Evolutionary conservation across 1,284 basidiomycete genomes (phyloP).

Genomic region (Earliella scabrosa): DNA sequence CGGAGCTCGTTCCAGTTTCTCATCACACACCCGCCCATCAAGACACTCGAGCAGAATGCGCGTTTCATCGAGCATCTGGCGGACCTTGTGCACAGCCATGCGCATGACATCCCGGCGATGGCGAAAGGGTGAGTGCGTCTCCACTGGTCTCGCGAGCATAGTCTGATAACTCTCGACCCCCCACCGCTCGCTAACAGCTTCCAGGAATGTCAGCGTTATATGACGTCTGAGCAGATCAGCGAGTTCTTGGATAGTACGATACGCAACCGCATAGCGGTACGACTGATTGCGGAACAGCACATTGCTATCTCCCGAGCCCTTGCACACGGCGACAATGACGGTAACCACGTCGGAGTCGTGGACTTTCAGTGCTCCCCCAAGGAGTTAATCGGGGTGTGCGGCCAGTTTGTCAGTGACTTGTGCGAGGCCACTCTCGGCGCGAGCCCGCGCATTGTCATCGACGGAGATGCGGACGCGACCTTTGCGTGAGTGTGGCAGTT

Average conservation of each 20-base stretch:
- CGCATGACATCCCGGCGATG: slow-evolving; percentile 88
- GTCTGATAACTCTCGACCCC: neutral
- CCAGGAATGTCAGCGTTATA: slow-evolving; percentile 85
- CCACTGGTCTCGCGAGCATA: neutral
- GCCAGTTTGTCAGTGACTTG: slow-evolving; percentile 81
- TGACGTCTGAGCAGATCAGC: slow-evolving; percentile 78
- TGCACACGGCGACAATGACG: slow-evolving; percentile 34
- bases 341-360: slow-evolving; percentile 64
- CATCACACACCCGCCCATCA: slow-evolving; percentile 71
- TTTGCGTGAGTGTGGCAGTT: slow-evolving; percentile 75
- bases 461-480: slow-evolving; percentile 71
- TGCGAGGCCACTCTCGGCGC: slow-evolving; percentile 87
- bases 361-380: slow-evolving; percentile 71
- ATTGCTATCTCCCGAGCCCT: slow-evolving; percentile 79
- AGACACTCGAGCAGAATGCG: slow-evolving; percentile 71
- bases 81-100: slow-evolving; percentile 76
- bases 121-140: slow-evolving; percentile 74
- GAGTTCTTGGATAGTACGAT: slow-evolving; percentile 86
- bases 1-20: slow-evolving; percentile 76
- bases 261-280: slow-evolving; percentile 85
- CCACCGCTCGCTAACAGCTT: slow-evolving; percentile 54
- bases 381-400: slow-evolving; percentile 76
- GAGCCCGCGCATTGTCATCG: slow-evolving; percentile 67
- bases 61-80: slow-evolving; percentile 71
- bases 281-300: slow-evolving; percentile 92